These are phyloP conservation scores for Aspergillus felis DNA, from an alignment of 2,329 filamentous ascomycete species.

Conservation along the genomic window DNA sequence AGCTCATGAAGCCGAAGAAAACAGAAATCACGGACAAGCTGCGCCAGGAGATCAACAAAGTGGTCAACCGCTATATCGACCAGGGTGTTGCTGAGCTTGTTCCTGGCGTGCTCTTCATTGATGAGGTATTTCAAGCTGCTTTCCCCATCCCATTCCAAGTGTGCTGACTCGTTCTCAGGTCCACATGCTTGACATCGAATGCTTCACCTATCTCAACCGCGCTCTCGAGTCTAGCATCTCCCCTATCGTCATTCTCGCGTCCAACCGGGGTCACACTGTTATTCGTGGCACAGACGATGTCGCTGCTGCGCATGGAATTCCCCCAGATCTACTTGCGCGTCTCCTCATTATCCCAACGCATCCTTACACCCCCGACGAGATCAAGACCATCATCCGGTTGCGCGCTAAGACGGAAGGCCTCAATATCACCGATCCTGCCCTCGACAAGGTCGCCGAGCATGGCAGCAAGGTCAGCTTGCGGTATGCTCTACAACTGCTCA, in stretches of 20 bases:
- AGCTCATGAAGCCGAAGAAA: conserved; percentile 99
- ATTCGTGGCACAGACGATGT: conserved; percentile 80
- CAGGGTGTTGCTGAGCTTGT: conserved; percentile 96
- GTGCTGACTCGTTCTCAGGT: conserved; percentile 54
- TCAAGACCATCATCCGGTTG: conserved; percentile 85
- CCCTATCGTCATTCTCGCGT: conserved; percentile 94
- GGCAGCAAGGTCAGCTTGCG: conserved; percentile 85
- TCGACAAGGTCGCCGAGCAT: conserved; percentile 81
- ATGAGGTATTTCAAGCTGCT: conserved; percentile 63
- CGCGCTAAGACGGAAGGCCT: conserved; percentile 79
- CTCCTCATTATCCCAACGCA: conserved; percentile 95
- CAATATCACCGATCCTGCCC: conserved; percentile 71
- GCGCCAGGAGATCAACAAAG: conserved; percentile 94
- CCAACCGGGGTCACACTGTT: conserved; percentile 89
- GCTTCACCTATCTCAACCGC: conserved; percentile 97
- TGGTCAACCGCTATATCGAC: conserved; percentile 98
- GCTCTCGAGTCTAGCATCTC: conserved; percentile 94
- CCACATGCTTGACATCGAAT: conserved; percentile 99
- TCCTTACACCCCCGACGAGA: conserved; percentile 81
- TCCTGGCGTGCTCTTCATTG: conserved; percentile 97
- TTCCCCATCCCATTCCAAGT: conserved; percentile 16
- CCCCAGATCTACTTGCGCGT: conserved; percentile 86
- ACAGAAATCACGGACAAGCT: conserved; percentile 99
- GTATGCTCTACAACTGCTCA: conserved; percentile 88
- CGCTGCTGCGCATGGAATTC: conserved; percentile 86